Base-by-base conservation (phyloP, 768 basidiomycete genomes). In the Kwoniella bestiolae region DNA sequence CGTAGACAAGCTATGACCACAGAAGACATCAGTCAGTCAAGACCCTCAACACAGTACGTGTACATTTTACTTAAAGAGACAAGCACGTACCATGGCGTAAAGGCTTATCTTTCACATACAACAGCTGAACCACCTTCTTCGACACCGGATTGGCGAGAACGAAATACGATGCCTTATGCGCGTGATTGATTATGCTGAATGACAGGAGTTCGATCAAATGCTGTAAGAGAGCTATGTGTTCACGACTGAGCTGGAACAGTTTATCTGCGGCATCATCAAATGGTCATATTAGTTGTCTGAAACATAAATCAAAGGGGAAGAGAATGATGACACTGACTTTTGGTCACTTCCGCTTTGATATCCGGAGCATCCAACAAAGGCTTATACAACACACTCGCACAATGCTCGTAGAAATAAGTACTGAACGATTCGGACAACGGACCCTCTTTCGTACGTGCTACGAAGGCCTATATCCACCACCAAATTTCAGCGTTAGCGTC, bases 191-290 rank as follows among this genome's bases (percentile, higher is more conserved):
- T 65, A 91, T 85, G 82, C 92, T 93, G 82, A 88, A 91, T 82
- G 91, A 90, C 67, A 97, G 84, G 68, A 97, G 84, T 79, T 99
- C 95, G 83, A 91, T 91, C 57, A 97, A 86, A 81, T 92, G 91
- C 68, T 93, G 86, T 78, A 88, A 89, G 70, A 95, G 89, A 76
- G 92, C 90, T 47, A 89, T 87, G 75, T 87, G 87, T 76, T 92
- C 91, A 72, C 91, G 85, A 25, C 87, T 25, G 29, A 79, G 65
- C 28, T 65, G 58, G 12, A 66, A 23, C 2, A 71, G 64, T 25
- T 64, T 60, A 14, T 47, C 69, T 70, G 59, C 5, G 34, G 26
- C n/a, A 28, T 4, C 7, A 34, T 23, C 29, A 16, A 38, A 56
- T 28, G 3, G 21, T 18, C 18, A 25, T 21, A 56, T 49, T 25